phyloP scores from a whole-genome alignment of 768 basidiomycete species.

The Artomyces pyxidatus region DNA sequence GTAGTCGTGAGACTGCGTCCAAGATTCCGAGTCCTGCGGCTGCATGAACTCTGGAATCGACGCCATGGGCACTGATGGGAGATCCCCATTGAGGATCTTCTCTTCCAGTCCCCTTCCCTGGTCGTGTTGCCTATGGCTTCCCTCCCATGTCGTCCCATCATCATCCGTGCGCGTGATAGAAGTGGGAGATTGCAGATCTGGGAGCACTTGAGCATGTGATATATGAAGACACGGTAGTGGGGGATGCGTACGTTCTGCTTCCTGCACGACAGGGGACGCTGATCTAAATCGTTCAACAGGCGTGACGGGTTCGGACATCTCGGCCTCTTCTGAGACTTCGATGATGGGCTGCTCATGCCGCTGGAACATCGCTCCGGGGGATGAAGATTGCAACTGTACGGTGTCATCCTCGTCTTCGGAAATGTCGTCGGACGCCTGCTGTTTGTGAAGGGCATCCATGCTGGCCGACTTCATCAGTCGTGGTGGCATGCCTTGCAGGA shows the following conservation, averaged over 20 bases:
- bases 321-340: conserved; percentile 6
- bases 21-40: conserved; percentile 35
- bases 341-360: background rate
- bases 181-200: conserved; percentile 42
- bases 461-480: conserved; percentile 27
- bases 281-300: conserved; percentile 34
- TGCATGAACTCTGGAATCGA: conserved; percentile 19
- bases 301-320: background rate
- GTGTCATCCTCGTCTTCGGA: conserved; percentile 58
- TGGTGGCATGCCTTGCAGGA: conserved; percentile 26
- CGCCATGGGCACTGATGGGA: conserved; percentile 39
- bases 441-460: conserved; percentile 30
- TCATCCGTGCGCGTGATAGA: conserved; percentile 40
- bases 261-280: background rate
- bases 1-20: conserved; percentile 71
- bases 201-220: background rate
- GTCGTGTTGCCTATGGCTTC: conserved; percentile 24
- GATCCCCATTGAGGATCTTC: conserved; percentile 44
- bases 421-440: conserved; percentile 26
- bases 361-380: conserved; percentile 6
- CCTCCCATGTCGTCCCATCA: conserved; percentile 55
- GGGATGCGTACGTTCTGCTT: background rate
- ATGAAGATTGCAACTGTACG: conserved; percentile 39
- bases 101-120: conserved; percentile 37
- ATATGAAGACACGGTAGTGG: conserved; percentile 1